Base-by-base conservation (phyloP, 2,329 filamentous ascomycete genomes). In the Pyrenophora graminea region DNA sequence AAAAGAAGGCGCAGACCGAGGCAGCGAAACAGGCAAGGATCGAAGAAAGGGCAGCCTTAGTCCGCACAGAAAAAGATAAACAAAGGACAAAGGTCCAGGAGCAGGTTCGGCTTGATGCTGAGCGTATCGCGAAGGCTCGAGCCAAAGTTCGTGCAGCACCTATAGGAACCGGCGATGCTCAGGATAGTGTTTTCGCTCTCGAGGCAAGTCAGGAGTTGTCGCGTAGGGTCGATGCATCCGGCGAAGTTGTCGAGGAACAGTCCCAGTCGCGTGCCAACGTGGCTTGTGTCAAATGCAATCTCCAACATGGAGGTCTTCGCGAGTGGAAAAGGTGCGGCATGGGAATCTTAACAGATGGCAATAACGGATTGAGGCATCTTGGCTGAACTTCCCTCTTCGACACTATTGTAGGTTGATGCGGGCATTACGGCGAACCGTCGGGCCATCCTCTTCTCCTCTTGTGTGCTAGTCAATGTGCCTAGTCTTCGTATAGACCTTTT, bases 361-460 rank as follows among this genome's bases (percentile, higher is more conserved):
- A 39, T 18, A 17, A 34, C 39, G 18, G 15, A n/a, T 21, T 13
- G 30, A 37, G 33, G 21, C 8, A 30, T 9, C 6, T 30, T 38
- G 13, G 4, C 25, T 30, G 25, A 30, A 8, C 25, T 30, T 30
- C 9, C 27, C 4, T 30, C 10, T 12, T 13, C 27, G 27, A 10
- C 9, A 58, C 32, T 55, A 53, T 32, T 51, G 45, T 10, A 59
- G 43, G 3, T 36, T 51, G 23, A 58, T 32, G 19, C 59, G 58
- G 12, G 60, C 39, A 9, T 55, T 55, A 10, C 53, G 41, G 8
- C 63, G 40, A 19, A 64, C 51, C 27, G 17, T 63, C 62, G 12
- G 61, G 51, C 58, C 58, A 59, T 6, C 56, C 53, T 33, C 52
- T 41, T 31, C 61, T 50, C 56, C 66, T 15, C 12, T 1, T 15